Conservation (phyloP, 176 grass and related monocot species). For the Cenchrus purpureus region DNA sequence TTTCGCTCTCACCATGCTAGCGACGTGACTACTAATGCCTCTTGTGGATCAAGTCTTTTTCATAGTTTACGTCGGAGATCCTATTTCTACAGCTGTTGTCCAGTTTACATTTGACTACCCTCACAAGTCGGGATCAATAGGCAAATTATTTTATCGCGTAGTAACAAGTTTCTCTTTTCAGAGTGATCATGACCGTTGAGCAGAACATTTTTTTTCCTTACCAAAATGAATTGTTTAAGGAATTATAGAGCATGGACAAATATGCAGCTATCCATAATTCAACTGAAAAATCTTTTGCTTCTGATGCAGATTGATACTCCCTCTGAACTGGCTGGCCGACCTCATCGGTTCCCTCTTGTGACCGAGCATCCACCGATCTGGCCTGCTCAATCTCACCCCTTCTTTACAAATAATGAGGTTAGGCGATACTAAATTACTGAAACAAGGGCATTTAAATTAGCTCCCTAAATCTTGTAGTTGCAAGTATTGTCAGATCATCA, state of each 20-base stretch:
- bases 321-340: conserved; percentile 39
- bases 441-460: neutral
- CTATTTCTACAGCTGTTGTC: conserved; percentile 39
- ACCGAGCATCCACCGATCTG: conserved; percentile 59
- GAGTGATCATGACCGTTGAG: conserved; percentile 19
- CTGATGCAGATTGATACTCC: conserved; percentile 60
- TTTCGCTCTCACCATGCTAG: conserved; percentile 47
- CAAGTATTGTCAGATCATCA: neutral
- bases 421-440: conserved; percentile 8
- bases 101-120: conserved; percentile 5
- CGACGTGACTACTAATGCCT: conserved; percentile 35
- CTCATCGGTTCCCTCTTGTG: conserved; percentile 36
- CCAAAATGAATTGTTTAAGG: conserved; percentile 14
- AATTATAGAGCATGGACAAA: neutral
- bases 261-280: conserved; percentile 28
- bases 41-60: conserved; percentile 39
- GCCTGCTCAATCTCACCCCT: conserved; percentile 54
- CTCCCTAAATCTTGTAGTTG: neutral
- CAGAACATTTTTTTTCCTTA: neutral
- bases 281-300: conserved; percentile 28
- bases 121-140: conserved; percentile 25
- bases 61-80: conserved; percentile 23
- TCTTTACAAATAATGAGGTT: conserved; percentile 74
- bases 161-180: conserved; percentile 30
- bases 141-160: conserved; percentile 36